Percentiles rank a stretch among this genome's conserved stretches.
Conservation (phyloP, 2,329 filamentous ascomycete genomes). For the Fragosphaeria purpurea region DNA sequence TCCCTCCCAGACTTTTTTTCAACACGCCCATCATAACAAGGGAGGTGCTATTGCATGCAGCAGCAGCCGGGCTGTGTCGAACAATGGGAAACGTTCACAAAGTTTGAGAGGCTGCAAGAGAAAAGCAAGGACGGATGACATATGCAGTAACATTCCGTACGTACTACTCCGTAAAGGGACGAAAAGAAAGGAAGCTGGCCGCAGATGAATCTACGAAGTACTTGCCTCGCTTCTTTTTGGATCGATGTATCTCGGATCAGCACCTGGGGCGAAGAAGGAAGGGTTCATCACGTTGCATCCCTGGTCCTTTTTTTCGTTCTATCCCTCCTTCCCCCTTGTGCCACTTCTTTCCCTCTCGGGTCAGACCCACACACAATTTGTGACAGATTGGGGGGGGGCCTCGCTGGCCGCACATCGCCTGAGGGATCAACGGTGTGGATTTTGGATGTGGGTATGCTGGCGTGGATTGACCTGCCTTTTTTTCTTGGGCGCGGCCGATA, state of each 20-base stretch:
- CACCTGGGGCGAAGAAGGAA: slow-evolving; percentile 5
- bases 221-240: background rate
- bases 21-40: slow-evolving; percentile 15
- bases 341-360: slow-evolving; percentile 13
- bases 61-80: background rate
- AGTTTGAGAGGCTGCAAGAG: no score
- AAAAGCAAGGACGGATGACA: no score
- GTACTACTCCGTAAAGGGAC: no score
- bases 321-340: background rate
- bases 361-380: slow-evolving; percentile 44
- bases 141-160: background rate
- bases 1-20: slow-evolving; percentile 14
- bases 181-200: no score
- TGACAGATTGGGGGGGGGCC: slow-evolving; percentile 33
- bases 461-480: slow-evolving; percentile 2
- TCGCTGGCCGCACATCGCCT: slow-evolving; percentile 28
- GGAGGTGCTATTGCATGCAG: background rate
- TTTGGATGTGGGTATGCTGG: background rate
- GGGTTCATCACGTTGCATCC: slow-evolving; percentile 17
- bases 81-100: no score
- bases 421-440: slow-evolving; percentile 35
- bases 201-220: no score
- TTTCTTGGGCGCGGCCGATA: background rate
- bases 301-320: slow-evolving; percentile 4
- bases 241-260: slow-evolving; percentile 14